Evolutionary conservation across 75 land plant genomes (phyloP), one percentile per base, ranked within the genome.

Genomic region (Selaginella tamariscina): DNA sequence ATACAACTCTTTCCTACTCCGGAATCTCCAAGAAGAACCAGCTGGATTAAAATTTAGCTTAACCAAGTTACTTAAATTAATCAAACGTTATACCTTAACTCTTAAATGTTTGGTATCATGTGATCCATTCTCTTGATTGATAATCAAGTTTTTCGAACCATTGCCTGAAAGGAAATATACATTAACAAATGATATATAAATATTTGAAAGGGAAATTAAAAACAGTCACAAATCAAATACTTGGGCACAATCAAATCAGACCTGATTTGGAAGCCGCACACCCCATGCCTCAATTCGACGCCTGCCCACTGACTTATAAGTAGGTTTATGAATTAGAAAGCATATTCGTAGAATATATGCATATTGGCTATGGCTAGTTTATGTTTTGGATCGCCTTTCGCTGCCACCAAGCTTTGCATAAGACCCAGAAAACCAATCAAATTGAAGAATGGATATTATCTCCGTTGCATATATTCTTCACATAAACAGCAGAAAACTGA

Each of bases 1-100:
- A 93, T 93, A 68, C 98, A 93, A 67, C 98, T 93, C 69, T 93
- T 93, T 21, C 98, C 98, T 56, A 93, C 98, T 56, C 98, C 98
- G 26, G 98, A 93, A 77, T 89, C 91, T 1, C 98, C 98, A 32
- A 93, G 70, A 33, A 93, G 75, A 28, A 93, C 98, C 57, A 73
- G 31, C 75, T 73, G 75, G 49, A 21, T 69, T 24, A 11, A 65
- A 15, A 28, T n/a, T n/a, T 5, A 39, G 49, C 15, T 39, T 5
- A 15, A 39, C 15, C 49, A 39, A 39, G 5, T 39, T 15, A 39
- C 49, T n/a, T n/a, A n/a, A n/a, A n/a, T n/a, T n/a, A n/a, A 39
- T 5, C 49, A 39, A 5, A 39, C 11, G 49, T 15, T 39, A 5
- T 39, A 39, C 49, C 49, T 39, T 39, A 15, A 39, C 49, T 15